Evolutionary conservation across 2,329 filamentous ascomycete genomes (phyloP).

Genomic region (Alternaria consortialis): DNA sequence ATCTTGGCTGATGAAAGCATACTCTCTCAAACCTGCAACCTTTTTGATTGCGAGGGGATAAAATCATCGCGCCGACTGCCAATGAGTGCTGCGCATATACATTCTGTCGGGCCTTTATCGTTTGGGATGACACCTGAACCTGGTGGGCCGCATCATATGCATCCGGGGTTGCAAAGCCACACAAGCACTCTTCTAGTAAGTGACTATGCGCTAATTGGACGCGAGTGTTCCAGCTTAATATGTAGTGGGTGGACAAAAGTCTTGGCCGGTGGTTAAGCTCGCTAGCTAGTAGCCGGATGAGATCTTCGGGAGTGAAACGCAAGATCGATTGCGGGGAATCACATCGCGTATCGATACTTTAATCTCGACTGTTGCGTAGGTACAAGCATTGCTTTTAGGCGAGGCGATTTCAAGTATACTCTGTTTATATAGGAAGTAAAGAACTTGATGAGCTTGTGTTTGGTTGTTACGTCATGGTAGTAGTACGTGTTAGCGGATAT

Average conservation of each 20-base stretch:
- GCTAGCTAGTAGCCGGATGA: not conserved
- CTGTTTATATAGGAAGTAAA: not conserved
- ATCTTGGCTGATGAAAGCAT: not conserved
- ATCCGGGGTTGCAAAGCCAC: too few species aligned
- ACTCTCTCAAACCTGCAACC: not conserved
- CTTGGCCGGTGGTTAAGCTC: conserved; percentile 9
- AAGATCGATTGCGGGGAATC: conserved; percentile 1
- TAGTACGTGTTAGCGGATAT: too few species aligned
- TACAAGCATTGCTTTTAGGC: not conserved
- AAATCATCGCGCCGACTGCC: not conserved
- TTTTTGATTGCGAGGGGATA: conserved; percentile 1
- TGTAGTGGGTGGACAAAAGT: not conserved
- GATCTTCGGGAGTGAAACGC: not conserved
- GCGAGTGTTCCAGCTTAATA: not conserved
- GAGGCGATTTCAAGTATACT: not conserved
- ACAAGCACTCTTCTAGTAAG: not conserved
- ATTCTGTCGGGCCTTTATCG: not conserved
- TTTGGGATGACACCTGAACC: too few species aligned
- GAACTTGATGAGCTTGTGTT: not conserved
- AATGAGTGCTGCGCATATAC: not conserved
- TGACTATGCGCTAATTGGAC: not conserved
- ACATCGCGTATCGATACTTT: not conserved
- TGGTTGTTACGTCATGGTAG: too few species aligned
- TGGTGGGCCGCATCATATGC: too few species aligned
- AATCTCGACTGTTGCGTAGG: not conserved